Conservation (phyloP, 352 stramenopile genomes). For the Globisporangium camurandrum region DNA sequence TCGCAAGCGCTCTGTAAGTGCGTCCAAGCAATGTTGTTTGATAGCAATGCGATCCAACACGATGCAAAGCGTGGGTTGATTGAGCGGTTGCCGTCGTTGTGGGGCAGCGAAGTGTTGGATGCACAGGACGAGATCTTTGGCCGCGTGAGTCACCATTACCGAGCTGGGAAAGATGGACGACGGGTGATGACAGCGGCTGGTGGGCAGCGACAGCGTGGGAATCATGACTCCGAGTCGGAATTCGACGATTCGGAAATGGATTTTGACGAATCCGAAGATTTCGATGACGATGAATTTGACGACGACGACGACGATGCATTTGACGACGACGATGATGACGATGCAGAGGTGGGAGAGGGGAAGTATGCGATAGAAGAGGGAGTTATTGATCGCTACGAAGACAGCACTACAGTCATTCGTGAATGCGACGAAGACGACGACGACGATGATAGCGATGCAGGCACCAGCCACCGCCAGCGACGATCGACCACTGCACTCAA, state of each 20-base stretch:
- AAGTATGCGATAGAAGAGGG: too few relatives aligned
- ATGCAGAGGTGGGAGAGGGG: constrained; percentile 12
- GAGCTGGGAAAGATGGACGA: constrained; percentile 31
- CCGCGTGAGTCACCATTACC: constrained; percentile 22
- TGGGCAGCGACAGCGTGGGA: too few relatives aligned
- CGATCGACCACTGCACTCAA: not conserved
- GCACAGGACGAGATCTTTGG: constrained; percentile 58
- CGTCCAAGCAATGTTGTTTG: constrained; percentile 71
- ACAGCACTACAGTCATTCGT: too few relatives aligned
- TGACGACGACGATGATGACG: constrained; percentile 11
- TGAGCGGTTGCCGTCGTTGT: constrained; percentile 64
- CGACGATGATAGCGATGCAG: constrained; percentile 11
- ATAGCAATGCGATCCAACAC: constrained; percentile 75
- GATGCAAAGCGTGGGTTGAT: constrained; percentile 69
- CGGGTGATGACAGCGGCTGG: too few relatives aligned
- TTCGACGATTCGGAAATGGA: constrained; percentile 24
- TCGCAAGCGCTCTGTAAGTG: constrained; percentile 59
- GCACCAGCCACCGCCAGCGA: not conserved
- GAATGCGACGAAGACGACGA: constrained; percentile 5
- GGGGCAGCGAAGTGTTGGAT: constrained; percentile 53
- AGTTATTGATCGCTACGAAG: too few relatives aligned
- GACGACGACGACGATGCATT: constrained; percentile 3
- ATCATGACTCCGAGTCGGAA: constrained; percentile 23
- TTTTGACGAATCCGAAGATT: constrained; percentile 20
- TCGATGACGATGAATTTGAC: constrained; percentile 12